Percentiles rank a stretch among this genome's conserved stretches.
Evolutionary conservation across 1,284 basidiomycete species (phyloP).

Genomic region (Vanrija humicola): DNA sequence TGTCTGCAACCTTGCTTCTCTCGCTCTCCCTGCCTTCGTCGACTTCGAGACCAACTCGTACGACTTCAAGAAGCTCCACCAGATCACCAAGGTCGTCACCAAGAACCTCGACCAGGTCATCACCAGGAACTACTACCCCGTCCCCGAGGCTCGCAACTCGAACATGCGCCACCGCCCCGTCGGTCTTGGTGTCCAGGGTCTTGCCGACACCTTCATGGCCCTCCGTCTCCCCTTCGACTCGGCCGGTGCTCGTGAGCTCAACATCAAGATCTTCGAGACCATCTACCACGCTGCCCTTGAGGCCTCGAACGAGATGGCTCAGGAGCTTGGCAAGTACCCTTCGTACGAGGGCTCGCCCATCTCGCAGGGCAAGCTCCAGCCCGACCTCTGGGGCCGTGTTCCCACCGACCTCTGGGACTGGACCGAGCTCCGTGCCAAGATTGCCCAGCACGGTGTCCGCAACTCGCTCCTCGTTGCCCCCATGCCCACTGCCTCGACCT

Average conservation of each 20-base stretch:
- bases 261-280: slow-evolving; percentile 97
- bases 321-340: slow-evolving; percentile 77
- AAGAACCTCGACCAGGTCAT: slow-evolving; percentile 74
- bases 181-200: slow-evolving; percentile 95
- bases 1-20: slow-evolving; percentile 97
- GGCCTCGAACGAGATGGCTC: slow-evolving; percentile 85
- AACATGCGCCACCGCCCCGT: slow-evolving; percentile 97
- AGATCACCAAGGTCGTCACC: slow-evolving; percentile 86
- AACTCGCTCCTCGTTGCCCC: slow-evolving; percentile 95
- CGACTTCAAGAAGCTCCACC: slow-evolving; percentile 93
- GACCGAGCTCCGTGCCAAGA: slow-evolving; percentile 79
- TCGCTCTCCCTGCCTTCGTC: slow-evolving; percentile 89
- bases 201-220: slow-evolving; percentile 98
- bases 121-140: slow-evolving; percentile 66
- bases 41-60: slow-evolving; percentile 57
- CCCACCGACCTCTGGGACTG: slow-evolving; percentile 97
- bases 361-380: slow-evolving; percentile 83
- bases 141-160: slow-evolving; percentile 81
- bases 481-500: slow-evolving; percentile 98
- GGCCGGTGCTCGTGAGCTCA: slow-evolving; percentile 77
- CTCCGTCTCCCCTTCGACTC: slow-evolving; percentile 95
- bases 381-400: slow-evolving; percentile 90
- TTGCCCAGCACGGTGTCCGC: slow-evolving; percentile 78
- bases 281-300: slow-evolving; percentile 97
- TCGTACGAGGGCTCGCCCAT: slow-evolving; percentile 91